A percentile compares a stretch with the other conserved stretches of the same genome.
Conservation (phyloP, 1,139 yeast genomes). For the Kluyveromyces sp. region DNA sequence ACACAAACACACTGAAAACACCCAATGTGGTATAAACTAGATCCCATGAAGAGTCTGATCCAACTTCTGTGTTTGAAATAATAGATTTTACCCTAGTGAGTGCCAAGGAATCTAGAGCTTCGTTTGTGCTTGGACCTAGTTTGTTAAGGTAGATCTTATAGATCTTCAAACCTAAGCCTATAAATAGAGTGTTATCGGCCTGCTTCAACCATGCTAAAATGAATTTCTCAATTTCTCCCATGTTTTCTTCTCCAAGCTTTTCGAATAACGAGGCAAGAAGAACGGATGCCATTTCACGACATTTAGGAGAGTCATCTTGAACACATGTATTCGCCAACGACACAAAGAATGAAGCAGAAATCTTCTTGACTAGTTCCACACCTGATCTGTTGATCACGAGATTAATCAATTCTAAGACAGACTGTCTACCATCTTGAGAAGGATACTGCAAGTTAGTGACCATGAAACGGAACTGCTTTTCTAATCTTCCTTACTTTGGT, state of each 20-base stretch:
- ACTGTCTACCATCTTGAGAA: constrained; percentile 78
- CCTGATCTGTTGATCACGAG: constrained; percentile 62
- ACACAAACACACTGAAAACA: constrained; percentile 36
- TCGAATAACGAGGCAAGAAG: constrained; percentile 51
- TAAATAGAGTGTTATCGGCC: constrained; percentile 44
- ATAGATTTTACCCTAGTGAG: constrained; percentile 34
- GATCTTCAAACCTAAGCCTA: constrained; percentile 71
- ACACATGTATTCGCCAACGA: constrained; percentile 71
- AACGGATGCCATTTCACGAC: constrained; percentile 77
- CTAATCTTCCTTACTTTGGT: constrained; percentile 83
- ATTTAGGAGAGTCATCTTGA: constrained; percentile 70
- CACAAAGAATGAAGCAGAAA: constrained; percentile 73
- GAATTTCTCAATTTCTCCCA: constrained; percentile 48
- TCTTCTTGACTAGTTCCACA: constrained; percentile 48
- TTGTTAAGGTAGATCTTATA: constrained; percentile 56
- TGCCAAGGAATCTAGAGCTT: constrained; percentile 37
- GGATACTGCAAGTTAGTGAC: constrained; percentile 83
- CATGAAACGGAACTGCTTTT: constrained; percentile 73
- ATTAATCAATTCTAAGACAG: constrained; percentile 82
- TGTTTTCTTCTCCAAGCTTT: constrained; percentile 39
- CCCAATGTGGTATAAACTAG: constrained; percentile 59
- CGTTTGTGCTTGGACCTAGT: constrained; percentile 38
- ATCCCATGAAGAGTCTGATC: constrained; percentile 55
- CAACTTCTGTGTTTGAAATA: constrained; percentile 34
- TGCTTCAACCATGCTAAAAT: constrained; percentile 63